Base-by-base conservation (phyloP, 208 protist genomes). In the Wallacemonas sp. region DNA sequence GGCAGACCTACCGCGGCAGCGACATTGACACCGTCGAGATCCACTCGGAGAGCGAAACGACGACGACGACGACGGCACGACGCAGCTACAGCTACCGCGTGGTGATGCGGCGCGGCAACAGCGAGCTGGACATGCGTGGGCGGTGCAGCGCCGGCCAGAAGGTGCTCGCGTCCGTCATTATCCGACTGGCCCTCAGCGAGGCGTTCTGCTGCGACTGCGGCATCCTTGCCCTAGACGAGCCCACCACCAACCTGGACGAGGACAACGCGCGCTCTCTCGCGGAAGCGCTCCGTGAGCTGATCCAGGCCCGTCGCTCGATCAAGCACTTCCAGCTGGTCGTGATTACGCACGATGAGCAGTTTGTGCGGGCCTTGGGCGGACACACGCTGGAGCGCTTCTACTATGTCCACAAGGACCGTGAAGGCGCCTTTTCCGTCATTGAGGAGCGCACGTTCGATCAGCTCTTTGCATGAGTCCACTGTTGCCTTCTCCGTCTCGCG, bases 271-370 rank as follows among this genome's bases (percentile, higher is more conserved):
- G 77, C 25, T 89, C 87, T n/a, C 82, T 97, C 10, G 91, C 87
- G 2, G 87, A 89, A 41, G 70, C 86, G 5, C 76, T 97, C 41
- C 83, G 85, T 38, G 69, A 77, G 7, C 76, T 98, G n/a, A 98
- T 98, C 65, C 70, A 91, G 46, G 76, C 69, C 12, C 83, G 89
- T 38, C 79, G 88, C 20, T 71, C 72, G 22, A 78, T 94, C 36
- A 90, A 91, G 65, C 86, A 96, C 69, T 98, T 99, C 57, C 99
- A 99, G 88, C 82, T 99, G 0, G 87, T 99, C 61, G 87, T 99
- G n/a, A 99, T 99, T 72, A 99, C 99, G 25, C 99, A 99, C 77
- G 98, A 99, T 72, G 98, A 99, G 78, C 94, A 99, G 65, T 99
- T 99, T 78, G 95, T 98, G 36, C 87, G 93, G 5, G 88, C 88